phyloP scores from a whole-genome alignment of 192 early-diverging fungal species.

The Funneliformis mosseae region DNA sequence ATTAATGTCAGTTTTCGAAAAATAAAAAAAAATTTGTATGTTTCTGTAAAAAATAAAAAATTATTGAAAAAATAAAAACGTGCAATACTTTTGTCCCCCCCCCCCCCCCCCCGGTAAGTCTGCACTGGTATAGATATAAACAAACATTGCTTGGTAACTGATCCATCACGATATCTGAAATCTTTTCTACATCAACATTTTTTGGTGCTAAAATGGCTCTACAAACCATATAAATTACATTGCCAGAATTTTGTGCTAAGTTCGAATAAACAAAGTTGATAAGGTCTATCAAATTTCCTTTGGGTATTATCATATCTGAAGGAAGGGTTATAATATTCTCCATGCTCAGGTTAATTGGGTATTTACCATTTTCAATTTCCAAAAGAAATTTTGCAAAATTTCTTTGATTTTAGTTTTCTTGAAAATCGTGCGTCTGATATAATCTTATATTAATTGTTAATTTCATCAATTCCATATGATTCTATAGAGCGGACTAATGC shows the following conservation, averaged over 20 bases:
- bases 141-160: background rate
- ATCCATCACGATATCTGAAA: conserved; percentile 18
- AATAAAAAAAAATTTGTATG: too few relatives aligned
- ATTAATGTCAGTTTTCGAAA: too few relatives aligned
- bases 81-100: too few relatives aligned
- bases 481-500: conserved; percentile 29
- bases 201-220: conserved; percentile 24
- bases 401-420: background rate
- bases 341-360: background rate
- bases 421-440: background rate
- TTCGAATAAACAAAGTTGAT: conserved; percentile 32
- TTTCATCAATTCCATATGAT: conserved; percentile 20
- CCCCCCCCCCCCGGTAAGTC: too few relatives aligned
- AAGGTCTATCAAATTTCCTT: background rate
- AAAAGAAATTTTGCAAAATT: conserved; percentile 27
- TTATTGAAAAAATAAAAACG: too few relatives aligned
- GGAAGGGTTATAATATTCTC: background rate
- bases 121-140: conserved; percentile 3
- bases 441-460: conserved; percentile 40
- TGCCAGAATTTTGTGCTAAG: background rate
- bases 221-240: background rate
- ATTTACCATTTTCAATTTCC: background rate
- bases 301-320: background rate
- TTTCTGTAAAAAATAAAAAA: too few relatives aligned
- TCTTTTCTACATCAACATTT: conserved; percentile 31